Base-by-base conservation (phyloP, 2,329 filamentous ascomycete species). In the Sclerotinia borealis region DNA sequence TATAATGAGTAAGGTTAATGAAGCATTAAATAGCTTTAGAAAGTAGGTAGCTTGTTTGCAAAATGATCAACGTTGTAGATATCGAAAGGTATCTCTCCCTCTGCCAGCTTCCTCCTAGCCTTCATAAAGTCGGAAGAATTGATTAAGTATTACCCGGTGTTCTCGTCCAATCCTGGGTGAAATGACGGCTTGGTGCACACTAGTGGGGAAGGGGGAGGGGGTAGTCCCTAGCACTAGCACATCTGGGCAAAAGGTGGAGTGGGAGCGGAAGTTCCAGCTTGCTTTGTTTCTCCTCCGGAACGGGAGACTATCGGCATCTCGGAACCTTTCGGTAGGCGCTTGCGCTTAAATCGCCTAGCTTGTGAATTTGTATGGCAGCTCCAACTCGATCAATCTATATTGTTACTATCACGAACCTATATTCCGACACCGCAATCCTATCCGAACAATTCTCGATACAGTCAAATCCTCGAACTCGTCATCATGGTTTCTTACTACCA, bases 401-500 rank as follows among this genome's bases (percentile, higher is more conserved):
- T 41, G 29, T 59, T 37, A 45, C 36, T n/a, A 41, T 59, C 25
- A 50, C 61, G 45, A 59, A 50, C 29, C 39, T 31, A 13, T 22
- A 54, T 19, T 25, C 39, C 34, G 50, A n/a, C 47, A 49, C 41
- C 31, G n/a, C 39, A 61, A 61, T 4, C 39, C 51, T 41, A 47
- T 41, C 41, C 37, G 37, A 41, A 47, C 36, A 51, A 29, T n/a
- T 27, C 9, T 49, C 41, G 19, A 39, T 17, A 55, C 49, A 25
- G 10, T 51, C 25, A 19, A 54, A 39, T 31, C n/a, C 22, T 27
- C 22, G 15, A 48, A 37, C 31, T 59, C 65, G 66, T 64, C 69
- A 74, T 70, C 59, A 75, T 75, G 73, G 70, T 72, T 65, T 67
- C 67, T 67, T 68, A 68, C 55, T 75, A 75, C 65, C 70, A 66